A percentile compares a stretch with the other conserved stretches of the same genome.
Evolutionary conservation across 108 stramenopile species (phyloP).

Genomic region (Cyclotella distinguenda): DNA sequence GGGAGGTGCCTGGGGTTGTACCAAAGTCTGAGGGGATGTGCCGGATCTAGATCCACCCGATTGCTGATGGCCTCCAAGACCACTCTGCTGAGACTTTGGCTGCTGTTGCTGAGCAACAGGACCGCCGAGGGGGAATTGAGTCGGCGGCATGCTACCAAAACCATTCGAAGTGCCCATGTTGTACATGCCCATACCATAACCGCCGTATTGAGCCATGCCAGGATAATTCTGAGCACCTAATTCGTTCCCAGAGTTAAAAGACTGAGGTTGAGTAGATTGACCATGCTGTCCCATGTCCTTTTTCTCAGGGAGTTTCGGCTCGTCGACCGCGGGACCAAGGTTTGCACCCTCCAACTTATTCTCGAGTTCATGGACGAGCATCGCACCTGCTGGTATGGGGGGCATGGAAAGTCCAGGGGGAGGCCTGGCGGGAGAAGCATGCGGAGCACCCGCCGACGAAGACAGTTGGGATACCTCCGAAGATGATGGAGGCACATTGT

Average conservation of each 20-base stretch:
- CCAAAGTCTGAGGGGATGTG: constrained; percentile 15
- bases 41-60: constrained; percentile 1
- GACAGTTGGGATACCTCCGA: constrained; percentile 5
- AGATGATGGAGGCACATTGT: constrained; percentile 9
- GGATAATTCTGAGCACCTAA: constrained; percentile 32
- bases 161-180: constrained; percentile 28
- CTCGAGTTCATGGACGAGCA: constrained; percentile 83
- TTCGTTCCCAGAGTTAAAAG: constrained; percentile 19
- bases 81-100: constrained; percentile 31
- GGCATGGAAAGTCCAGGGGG: constrained; percentile 89
- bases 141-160: constrained; percentile 42
- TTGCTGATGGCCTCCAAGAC: constrained; percentile 12
- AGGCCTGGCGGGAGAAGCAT: constrained; percentile 78
- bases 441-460: constrained; percentile 31
- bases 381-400: constrained; percentile 80
- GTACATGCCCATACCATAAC: constrained; percentile 68
- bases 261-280: constrained; percentile 41
- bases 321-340: constrained; percentile 37
- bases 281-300: constrained; percentile 10
- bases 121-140: constrained; percentile 48
- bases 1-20: constrained; percentile 20
- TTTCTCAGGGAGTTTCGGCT: no score
- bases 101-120: constrained; percentile 63
- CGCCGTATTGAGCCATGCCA: constrained; percentile 55
- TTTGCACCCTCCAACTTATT: constrained; percentile 70